Base-by-base conservation (phyloP, 2,329 filamentous ascomycete species). In the Neonectria sp. region DNA sequence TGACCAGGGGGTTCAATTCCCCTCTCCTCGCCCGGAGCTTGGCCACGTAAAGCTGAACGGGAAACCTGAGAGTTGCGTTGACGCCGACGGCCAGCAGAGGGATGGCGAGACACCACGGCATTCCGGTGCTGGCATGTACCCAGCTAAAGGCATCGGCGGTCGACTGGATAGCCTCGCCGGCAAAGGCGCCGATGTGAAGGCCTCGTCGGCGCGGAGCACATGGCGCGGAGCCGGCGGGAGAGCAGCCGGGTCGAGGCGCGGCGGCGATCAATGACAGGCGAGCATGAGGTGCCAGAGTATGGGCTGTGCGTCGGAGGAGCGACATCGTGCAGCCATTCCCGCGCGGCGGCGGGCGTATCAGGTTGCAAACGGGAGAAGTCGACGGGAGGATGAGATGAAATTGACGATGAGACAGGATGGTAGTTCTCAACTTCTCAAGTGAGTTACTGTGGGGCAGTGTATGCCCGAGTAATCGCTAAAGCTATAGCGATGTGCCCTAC, bases 91-190 rank as follows among this genome's bases (percentile, higher is more conserved):
- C 86, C 15, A 86, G 78, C n/a, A 86, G 79, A 5, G 88, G 87
- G 53, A 90, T 86, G 31, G 83, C 81, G 35, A 88, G 69, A 70
- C 81, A 88, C 88, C 88, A 90, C 2, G 87, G 86, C 2, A 85
- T 74, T 43, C 83, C 82, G 27, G 81, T 80, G 55, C 73, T 46
- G 27, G 67, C 63, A 73, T 90, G 87, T 11, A 86, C 60, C 52
- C 78, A 78, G 40, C 82, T 75, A 56, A 90, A 81, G 66, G 81
- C 73, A 58, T 83, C 76, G 35, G 86, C 82, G 4, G 85, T 80
- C 55, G 76, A 71, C 29, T 82, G 73, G 60, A 86, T 75, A 45
- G 73, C 73, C n/a, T 79, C 76, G 9, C 73, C 76, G 24, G 81
- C 65, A 33, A 75, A 66, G 45, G 77, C 71, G 55, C 75, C 71